Base-by-base conservation (phyloP, 1,139 yeast genomes). In the Yamadazyma taylorii region DNA sequence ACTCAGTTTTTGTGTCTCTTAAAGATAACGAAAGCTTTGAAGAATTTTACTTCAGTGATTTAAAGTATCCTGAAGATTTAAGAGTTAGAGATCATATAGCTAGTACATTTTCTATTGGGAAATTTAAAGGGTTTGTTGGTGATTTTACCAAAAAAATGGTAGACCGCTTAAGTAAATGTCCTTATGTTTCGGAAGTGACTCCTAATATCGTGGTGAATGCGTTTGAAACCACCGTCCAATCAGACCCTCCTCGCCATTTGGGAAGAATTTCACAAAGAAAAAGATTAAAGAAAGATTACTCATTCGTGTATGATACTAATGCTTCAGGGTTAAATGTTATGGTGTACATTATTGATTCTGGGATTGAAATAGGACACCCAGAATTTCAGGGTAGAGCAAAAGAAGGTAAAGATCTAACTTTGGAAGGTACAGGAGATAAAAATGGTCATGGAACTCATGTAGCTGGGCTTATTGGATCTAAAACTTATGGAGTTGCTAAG, bases 361-460 rank as follows among this genome's bases (percentile, higher is more conserved):
- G 95, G 0, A 62, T 85, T 19, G 67, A 69, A 38, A 53, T 66
- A 13, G 69, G 66, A 1, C 85, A 82, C 50, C 78, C 79, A 0
- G 86, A 85, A 30, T 82, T 85, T 52, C 81, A 75, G 43, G 82
- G 81, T 0, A 65, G 94, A 39, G 88, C 81, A 0, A 43, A 45
- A 2, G 48, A 56, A 35, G 90, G 88, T 0, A 66, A 55, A n/a
- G 87, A 82, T 51, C 74, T 79, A 41, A 79, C 86, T 0, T 69
- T 65, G 1, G 85, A 78, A 55, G 86, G 81, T 0, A 50, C 63
- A 0, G 84, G 85, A 0, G 92, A 84, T 52, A 48, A 52, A 7
- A 81, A 81, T 51, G 92, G 94, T 0, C 94, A 85, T 53, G 85
- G 86, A 1, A 87, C 96, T 0, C 96, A 89, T 59, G 95, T 88